Evolutionary conservation across 768 basidiomycete genomes (phyloP).

Genomic region (Agrocybe pediades): DNA sequence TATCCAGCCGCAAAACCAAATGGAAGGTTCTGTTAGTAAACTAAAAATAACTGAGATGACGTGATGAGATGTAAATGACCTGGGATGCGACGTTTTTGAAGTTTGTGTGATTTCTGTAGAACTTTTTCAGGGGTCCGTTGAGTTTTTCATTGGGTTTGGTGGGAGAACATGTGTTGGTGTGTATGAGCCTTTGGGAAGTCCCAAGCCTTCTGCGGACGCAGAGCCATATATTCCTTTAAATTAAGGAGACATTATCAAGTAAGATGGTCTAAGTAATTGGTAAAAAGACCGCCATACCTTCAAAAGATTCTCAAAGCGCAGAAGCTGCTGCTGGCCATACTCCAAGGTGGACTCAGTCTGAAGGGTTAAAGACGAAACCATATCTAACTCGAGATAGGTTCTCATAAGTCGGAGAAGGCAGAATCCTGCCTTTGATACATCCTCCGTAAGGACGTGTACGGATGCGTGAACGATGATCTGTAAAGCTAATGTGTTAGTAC

Average conservation of each 20-base stretch:
- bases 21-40: too few relatives aligned
- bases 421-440: background rate
- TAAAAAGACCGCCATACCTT: constrained; percentile 16
- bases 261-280: background rate
- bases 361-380: constrained; percentile 10
- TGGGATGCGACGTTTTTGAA: constrained; percentile 33
- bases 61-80: too few relatives aligned
- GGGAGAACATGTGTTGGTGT: constrained; percentile 29
- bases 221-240: constrained; percentile 7
- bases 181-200: constrained; percentile 35
- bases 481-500: background rate
- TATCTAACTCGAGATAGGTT: constrained; percentile 15
- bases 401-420: constrained; percentile 7
- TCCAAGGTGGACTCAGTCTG: constrained; percentile 10
- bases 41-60: too few relatives aligned
- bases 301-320: constrained; percentile 11
- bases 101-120: constrained; percentile 29
- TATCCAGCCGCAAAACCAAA: too few relatives aligned
- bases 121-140: constrained; percentile 28
- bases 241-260: background rate
- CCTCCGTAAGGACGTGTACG: constrained; percentile 19
- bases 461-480: constrained; percentile 29
- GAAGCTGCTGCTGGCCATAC: constrained; percentile 1
- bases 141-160: constrained; percentile 34
- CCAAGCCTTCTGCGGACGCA: constrained; percentile 27